These are phyloP conservation scores for Tricholomella constricta DNA, from an alignment of 768 basidiomycete species.

Conservation along the genomic window DNA sequence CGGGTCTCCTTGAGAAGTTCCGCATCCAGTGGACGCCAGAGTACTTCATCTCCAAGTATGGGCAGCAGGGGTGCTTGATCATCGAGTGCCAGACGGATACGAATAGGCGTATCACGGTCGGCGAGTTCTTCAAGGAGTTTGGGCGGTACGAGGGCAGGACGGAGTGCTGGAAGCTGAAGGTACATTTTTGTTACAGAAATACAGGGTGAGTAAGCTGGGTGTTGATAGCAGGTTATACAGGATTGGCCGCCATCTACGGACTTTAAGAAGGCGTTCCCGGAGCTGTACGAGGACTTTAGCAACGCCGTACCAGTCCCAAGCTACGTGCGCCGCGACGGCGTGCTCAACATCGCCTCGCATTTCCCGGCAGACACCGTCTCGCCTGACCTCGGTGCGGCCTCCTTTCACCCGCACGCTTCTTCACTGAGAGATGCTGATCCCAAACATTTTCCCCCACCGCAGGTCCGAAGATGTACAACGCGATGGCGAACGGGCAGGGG, in stretches of 20 bases:
- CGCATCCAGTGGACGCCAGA: constrained; percentile 78
- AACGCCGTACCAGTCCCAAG: constrained; percentile 83
- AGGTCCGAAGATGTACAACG: constrained; percentile 97
- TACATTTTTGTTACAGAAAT: constrained; percentile 20
- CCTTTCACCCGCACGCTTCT: constrained; percentile 14
- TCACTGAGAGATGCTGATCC: too few relatives aligned
- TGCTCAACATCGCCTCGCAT: constrained; percentile 86
- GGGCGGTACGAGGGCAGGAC: constrained; percentile 61
- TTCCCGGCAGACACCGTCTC: constrained; percentile 78
- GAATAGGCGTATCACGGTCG: constrained; percentile 64
- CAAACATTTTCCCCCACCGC: constrained; percentile 10
- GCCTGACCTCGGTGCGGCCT: constrained; percentile 75
- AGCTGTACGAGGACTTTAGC: constrained; percentile 84
- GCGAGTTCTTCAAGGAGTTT: constrained; percentile 79
- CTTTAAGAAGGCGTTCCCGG: constrained; percentile 82
- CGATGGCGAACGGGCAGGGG: constrained; percentile 69
- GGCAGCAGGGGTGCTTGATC: constrained; percentile 64
- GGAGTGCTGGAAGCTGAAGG: constrained; percentile 79
- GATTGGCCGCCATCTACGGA: constrained; percentile 93
- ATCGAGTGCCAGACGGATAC: constrained; percentile 80
- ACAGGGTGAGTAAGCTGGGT: neutral
- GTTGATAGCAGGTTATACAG: constrained; percentile 34
- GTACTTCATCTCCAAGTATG: constrained; percentile 74
- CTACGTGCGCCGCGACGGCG: constrained; percentile 89
- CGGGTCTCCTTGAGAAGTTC: constrained; percentile 62